Conservation (phyloP, 2,329 filamentous ascomycete species). For the Whalleya microplaca region DNA sequence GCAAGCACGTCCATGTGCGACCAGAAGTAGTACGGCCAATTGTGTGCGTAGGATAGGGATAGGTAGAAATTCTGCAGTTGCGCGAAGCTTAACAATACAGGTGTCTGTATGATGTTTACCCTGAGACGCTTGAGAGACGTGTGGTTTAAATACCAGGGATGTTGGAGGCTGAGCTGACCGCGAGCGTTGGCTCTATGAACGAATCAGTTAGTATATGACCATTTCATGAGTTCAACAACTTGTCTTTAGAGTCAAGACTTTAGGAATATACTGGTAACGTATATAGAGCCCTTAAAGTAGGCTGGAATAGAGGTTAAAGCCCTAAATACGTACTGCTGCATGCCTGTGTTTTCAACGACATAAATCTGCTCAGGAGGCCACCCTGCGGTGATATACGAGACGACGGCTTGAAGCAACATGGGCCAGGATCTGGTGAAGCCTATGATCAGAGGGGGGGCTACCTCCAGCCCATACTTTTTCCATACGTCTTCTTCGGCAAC, state of each 20-base stretch:
- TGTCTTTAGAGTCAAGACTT: not conserved
- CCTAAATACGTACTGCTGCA: constrained; percentile 42
- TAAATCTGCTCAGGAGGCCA: constrained; percentile 62
- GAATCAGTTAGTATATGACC: not conserved
- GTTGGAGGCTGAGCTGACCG: constrained; percentile 53
- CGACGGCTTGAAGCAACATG: constrained; percentile 58
- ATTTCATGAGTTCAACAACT: not conserved
- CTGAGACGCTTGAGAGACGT: constrained; percentile 52
- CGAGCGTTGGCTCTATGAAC: constrained; percentile 46
- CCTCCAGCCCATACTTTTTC: constrained; percentile 42
- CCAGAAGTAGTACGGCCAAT: constrained; percentile 58
- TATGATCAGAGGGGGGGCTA: constrained; percentile 56
- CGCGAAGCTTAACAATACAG: constrained; percentile 56
- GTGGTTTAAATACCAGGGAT: constrained; percentile 62
- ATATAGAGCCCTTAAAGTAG: not conserved
- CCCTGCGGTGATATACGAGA: constrained; percentile 61
- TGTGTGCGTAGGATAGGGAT: constrained; percentile 45
- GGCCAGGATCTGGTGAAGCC: constrained; percentile 62
- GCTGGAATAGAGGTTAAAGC: not conserved
- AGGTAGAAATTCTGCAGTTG: constrained; percentile 61
- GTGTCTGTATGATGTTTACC: constrained; percentile 54
- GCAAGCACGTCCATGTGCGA: constrained; percentile 59
- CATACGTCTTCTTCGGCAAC: constrained; percentile 42
- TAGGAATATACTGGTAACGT: not conserved
- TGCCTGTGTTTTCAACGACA: constrained; percentile 63